phyloP scores from a whole-genome alignment of 1,284 basidiomycete species.

The Pseudozyma flocculosa region DNA sequence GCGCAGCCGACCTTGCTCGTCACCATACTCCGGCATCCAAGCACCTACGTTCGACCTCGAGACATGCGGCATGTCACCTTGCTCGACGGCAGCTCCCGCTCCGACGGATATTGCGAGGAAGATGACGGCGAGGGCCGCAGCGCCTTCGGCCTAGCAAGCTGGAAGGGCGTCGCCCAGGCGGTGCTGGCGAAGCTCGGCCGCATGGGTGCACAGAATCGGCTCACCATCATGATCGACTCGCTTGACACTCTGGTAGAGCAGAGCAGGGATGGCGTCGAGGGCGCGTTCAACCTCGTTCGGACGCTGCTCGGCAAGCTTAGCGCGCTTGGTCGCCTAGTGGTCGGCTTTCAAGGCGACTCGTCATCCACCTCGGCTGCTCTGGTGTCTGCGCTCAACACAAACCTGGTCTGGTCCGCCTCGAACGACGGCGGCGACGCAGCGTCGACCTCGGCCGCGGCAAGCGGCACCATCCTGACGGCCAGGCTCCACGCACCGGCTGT shows the following conservation, averaged over 20 bases:
- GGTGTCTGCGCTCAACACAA: slow-evolving; percentile 23
- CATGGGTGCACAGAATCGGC: background rate
- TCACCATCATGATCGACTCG: slow-evolving; percentile 40
- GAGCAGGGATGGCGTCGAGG: slow-evolving; percentile 4
- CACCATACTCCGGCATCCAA: slow-evolving; percentile 9
- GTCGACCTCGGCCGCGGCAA: slow-evolving; percentile 4
- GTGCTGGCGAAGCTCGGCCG: background rate
- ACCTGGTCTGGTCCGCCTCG: slow-evolving; percentile 23
- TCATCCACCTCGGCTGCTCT: slow-evolving; percentile 11
- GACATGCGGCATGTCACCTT: slow-evolving; percentile 1
- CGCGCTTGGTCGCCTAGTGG: slow-evolving; percentile 31
- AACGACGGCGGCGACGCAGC: slow-evolving; percentile 4
- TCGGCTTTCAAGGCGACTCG: slow-evolving; percentile 26
- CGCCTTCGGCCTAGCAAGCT: background rate
- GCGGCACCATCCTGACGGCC: slow-evolving; percentile 21
- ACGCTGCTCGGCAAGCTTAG: slow-evolving; percentile 9
- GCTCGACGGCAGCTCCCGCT: slow-evolving; percentile 18
- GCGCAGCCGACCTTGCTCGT: slow-evolving; percentile 19
- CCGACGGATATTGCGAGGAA: slow-evolving; percentile 9
- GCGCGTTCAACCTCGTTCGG: slow-evolving; percentile 14
- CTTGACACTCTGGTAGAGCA: slow-evolving; percentile 30
- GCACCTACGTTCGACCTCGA: slow-evolving; percentile 13
- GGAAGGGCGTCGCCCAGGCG: background rate
- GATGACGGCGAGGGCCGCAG: background rate
- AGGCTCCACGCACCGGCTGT: slow-evolving; percentile 31